Evolutionary conservation across 441 rosid species (phyloP).

Genomic region (Adansonia madagascariensis): DNA sequence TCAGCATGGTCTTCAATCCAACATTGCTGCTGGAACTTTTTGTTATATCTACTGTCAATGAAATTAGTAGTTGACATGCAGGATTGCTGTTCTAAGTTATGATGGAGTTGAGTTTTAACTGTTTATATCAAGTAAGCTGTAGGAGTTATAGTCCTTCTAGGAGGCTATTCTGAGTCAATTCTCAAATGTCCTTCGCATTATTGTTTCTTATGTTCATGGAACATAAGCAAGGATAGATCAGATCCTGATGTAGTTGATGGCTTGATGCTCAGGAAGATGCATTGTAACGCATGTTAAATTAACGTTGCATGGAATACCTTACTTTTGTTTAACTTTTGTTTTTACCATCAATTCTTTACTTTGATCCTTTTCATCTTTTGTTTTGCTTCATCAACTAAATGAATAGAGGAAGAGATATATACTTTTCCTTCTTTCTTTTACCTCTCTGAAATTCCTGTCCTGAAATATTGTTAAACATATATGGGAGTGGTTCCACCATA

Average conservation of each 20-base stretch:
- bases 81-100: constrained; percentile 1
- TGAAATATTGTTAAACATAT: background rate
- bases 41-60: background rate
- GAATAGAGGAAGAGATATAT: background rate
- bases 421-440: background rate
- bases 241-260: background rate
- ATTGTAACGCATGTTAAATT: background rate
- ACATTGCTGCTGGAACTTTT: background rate
- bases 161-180: constrained; percentile 17
- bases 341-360: background rate
- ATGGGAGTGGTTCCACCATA: background rate
- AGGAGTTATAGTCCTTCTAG: background rate
- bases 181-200: background rate
- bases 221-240: background rate
- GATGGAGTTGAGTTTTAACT: constrained; percentile 2
- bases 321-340: background rate
- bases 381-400: background rate
- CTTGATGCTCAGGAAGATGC: background rate
- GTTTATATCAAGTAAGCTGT: background rate
- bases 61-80: background rate
- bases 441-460: background rate
- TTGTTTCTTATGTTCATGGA: background rate
- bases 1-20: background rate
- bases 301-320: background rate
- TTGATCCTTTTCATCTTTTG: background rate